Conservation (phyloP, 148 eudicot species). For the Talinum fruticosum region DNA sequence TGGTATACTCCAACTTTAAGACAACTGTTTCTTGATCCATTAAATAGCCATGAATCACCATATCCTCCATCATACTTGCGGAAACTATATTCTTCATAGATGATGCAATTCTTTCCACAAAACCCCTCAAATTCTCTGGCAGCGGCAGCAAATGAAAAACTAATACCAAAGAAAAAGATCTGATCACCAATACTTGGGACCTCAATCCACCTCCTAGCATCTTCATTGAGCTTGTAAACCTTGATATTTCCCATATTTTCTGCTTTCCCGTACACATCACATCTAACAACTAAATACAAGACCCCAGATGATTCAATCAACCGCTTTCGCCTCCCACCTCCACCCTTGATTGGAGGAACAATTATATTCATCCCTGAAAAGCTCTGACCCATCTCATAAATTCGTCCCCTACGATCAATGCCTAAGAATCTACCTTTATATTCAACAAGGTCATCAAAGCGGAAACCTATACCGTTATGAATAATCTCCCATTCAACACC, state of each 20-base stretch:
- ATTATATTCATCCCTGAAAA: background rate
- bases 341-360: background rate
- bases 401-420: conserved; percentile 17
- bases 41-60: background rate
- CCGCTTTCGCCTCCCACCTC: conserved; percentile 22
- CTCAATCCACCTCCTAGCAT: conserved; percentile 6
- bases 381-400: conserved; percentile 6
- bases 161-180: conserved; percentile 11
- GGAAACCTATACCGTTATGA: conserved; percentile 21
- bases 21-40: background rate
- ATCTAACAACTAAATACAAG: conserved; percentile 19
- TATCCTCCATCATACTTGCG: background rate
- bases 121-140: conserved; percentile 2
- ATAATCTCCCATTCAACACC: background rate
- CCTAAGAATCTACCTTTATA: conserved; percentile 15
- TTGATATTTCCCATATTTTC: background rate
- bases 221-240: conserved; percentile 13
- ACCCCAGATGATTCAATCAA: conserved; percentile 16
- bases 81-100: conserved; percentile 9
- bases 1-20: conserved; percentile 11
- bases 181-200: conserved; percentile 12
- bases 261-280: background rate
- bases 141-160: conserved; percentile 14
- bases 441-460: conserved; percentile 22
- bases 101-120: conserved; percentile 9